Percentiles rank a stretch among this genome's conserved stretches.
Conservation (phyloP, 805 yeast species). For the Candida xiaguanensis region DNA sequence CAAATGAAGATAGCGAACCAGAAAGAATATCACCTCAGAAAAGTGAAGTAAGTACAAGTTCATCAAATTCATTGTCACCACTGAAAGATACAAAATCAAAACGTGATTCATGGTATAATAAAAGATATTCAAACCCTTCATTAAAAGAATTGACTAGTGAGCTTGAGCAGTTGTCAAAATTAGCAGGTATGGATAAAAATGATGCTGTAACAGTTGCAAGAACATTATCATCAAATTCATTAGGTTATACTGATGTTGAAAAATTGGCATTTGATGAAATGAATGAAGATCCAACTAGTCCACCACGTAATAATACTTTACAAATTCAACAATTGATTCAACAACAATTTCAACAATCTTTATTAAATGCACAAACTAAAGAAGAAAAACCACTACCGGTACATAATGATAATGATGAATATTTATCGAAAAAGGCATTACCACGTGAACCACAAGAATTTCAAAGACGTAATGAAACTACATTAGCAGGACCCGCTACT, state of each 20-base stretch:
- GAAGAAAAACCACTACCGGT: constrained; percentile 23
- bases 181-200: constrained; percentile 73
- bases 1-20: constrained; percentile 22
- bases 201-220: constrained; percentile 84
- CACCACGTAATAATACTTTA: constrained; percentile 8
- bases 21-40: constrained; percentile 16
- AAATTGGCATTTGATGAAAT: constrained; percentile 37
- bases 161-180: constrained; percentile 65
- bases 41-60: background rate
- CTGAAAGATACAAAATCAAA: constrained; percentile 8
- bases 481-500: background rate
- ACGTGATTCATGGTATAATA: constrained; percentile 11
- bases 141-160: constrained; percentile 71
- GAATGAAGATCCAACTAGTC: constrained; percentile 8
- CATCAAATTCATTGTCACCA: constrained; percentile 7
- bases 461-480: background rate
- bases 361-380: constrained; percentile 9
- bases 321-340: constrained; percentile 15
- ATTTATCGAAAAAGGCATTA: background rate
- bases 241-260: constrained; percentile 55
- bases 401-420: constrained; percentile 8
- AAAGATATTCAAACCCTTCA: constrained; percentile 50
- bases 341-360: constrained; percentile 15
- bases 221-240: constrained; percentile 66
- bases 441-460: background rate